Evolutionary conservation across 2,329 filamentous ascomycete species (phyloP).

Genomic region (Colletotrichum navitas): DNA sequence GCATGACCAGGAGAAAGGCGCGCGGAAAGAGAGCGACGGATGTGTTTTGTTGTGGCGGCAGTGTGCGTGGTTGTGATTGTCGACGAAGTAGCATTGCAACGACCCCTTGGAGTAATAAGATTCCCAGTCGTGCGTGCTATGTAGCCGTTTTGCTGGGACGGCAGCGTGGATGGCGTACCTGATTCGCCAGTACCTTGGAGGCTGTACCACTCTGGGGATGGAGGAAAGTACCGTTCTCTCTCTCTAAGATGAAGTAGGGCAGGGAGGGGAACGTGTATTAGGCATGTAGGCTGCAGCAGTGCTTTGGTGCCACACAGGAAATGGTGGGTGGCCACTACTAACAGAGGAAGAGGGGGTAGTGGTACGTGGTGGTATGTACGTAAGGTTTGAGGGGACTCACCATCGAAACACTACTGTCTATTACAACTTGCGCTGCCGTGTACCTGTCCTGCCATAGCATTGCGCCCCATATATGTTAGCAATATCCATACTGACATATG

Average conservation of each 20-base stretch:
- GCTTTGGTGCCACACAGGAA: slow-evolving; percentile 12
- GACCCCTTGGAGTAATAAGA: slow-evolving; percentile 42
- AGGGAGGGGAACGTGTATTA: slow-evolving; percentile 26
- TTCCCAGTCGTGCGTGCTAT: slow-evolving; percentile 24
- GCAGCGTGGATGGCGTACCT: slow-evolving; percentile 34
- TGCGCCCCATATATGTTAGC: slow-evolving; percentile 24
- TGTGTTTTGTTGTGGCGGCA: slow-evolving; percentile 31
- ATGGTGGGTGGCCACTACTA: slow-evolving; percentile 12
- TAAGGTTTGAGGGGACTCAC: slow-evolving; percentile 37
- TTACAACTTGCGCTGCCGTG: slow-evolving; percentile 31
- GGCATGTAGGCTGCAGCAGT: slow-evolving; percentile 14
- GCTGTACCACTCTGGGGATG: slow-evolving; percentile 10
- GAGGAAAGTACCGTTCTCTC: slow-evolving; percentile 22
- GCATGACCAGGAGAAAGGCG: slow-evolving; percentile 27
- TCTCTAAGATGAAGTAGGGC: slow-evolving; percentile 19
- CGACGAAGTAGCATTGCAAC: slow-evolving; percentile 41
- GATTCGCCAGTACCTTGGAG: slow-evolving; percentile 21
- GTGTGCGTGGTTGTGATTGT: slow-evolving; percentile 32
- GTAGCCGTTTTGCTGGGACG: slow-evolving; percentile 40
- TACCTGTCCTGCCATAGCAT: slow-evolving; percentile 24
- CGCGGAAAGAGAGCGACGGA: slow-evolving; percentile 5
- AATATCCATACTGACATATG: slow-evolving; percentile 41
- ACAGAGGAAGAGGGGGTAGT: slow-evolving; percentile 7
- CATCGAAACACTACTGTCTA: slow-evolving; percentile 39
- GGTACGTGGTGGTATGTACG: slow-evolving; percentile 27